Base-by-base conservation (phyloP, 352 stramenopile genomes). In the Peronospora belbahrii region DNA sequence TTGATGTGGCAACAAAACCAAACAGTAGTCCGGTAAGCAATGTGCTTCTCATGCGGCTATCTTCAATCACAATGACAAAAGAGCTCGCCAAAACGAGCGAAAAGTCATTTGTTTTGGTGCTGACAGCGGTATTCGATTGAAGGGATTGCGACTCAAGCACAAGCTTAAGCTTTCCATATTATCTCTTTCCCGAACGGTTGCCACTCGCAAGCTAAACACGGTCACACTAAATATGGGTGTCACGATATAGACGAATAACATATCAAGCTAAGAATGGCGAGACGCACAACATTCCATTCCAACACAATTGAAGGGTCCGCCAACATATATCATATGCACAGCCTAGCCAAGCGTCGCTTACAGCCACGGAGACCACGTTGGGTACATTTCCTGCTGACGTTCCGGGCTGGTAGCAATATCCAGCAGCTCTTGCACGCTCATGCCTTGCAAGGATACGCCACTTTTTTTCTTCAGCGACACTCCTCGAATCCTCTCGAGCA, bases 291-390 rank as follows among this genome's bases (percentile, higher is more conserved):
- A 65, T 62, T 65, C 52, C 6, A 32, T 32, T 61, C 36, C 44
- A 61, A 53, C 25, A 61, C 33, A 25, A 51, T 35, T 45, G 15
- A 19, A 30, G 35, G 36, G 38, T 51, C 20, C 37, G 28, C 48
- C 35, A 20, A 32, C 25, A 22, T 33, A 3, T 47, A 36, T 48
- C 31, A 54, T 37, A 46, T 50, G 23, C 40, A 31, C 25, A 55
- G 59, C 22, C 13, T 6, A 15, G 19, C 4, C 9, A 19, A 38
- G 9, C 13, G 6, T 32, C 13, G 23, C 50, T 56, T 88, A 94
- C 13, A 94, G 56, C 83, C 83, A 94, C 1, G 83, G 83, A 18
- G 65, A 88, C 83, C 83, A 94, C 24, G 83, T 93, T 18, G 83
- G 81, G 42, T 88, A 87, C 73, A 94, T 93, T 49, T 93, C 77